A percentile compares a stretch with the other conserved stretches of the same genome.
Evolutionary conservation across 176 grass and related monocot species (phyloP).

Genomic region (Tillandsia fasciculata): DNA sequence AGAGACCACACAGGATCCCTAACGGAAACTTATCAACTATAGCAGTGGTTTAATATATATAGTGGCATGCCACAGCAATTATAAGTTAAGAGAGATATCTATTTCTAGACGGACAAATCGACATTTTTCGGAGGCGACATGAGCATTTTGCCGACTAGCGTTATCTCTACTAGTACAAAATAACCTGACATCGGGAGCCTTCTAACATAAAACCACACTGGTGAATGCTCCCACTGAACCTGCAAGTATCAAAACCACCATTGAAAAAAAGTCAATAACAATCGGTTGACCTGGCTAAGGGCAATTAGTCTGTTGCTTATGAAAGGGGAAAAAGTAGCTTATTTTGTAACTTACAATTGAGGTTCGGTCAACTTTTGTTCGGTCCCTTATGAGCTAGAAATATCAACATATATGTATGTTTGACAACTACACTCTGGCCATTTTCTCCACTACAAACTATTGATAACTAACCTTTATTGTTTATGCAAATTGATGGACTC

Average conservation of each 20-base stretch:
- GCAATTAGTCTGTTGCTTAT: background rate
- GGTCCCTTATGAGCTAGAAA: too few species aligned
- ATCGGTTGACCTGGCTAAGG: background rate
- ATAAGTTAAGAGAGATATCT: background rate
- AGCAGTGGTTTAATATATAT: background rate
- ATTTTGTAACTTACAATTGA: too few species aligned
- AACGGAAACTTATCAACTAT: background rate
- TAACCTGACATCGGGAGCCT: background rate
- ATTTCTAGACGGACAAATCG: background rate
- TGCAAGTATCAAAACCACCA: constrained; percentile 2
- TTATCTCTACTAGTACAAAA: background rate
- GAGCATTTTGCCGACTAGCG: background rate
- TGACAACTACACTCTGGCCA: too few species aligned
- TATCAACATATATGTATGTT: too few species aligned
- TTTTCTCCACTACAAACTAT: too few species aligned
- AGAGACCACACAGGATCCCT: background rate
- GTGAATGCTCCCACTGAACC: background rate
- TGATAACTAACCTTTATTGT: too few species aligned
- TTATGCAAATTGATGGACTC: too few species aligned
- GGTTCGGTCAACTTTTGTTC: too few species aligned
- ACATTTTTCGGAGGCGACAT: background rate
- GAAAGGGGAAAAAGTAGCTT: background rate
- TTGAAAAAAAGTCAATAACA: background rate
- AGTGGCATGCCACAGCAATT: background rate
- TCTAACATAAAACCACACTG: background rate